A percentile compares a stretch with the other conserved stretches of the same genome.
phyloP scores from a whole-genome alignment of 2,329 filamentous ascomycete species.

The Beauveria asiatica region DNA sequence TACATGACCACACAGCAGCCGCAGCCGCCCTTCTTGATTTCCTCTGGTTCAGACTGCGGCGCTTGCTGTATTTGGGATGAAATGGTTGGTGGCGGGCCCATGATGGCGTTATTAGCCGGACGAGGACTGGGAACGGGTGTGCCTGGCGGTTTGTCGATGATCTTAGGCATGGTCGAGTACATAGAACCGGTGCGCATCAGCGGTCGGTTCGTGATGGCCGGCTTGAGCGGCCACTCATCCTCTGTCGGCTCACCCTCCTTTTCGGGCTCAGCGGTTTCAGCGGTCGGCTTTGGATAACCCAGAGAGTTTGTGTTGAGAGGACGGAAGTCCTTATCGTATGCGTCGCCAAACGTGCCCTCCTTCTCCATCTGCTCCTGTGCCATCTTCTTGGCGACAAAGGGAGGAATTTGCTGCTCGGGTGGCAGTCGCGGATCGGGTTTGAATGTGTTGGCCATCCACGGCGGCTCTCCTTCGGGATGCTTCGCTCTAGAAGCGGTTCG shows the following conservation, averaged over 20 bases:
- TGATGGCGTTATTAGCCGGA: slow-evolving; percentile 29
- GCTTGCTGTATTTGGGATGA: slow-evolving; percentile 15
- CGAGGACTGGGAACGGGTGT: slow-evolving; percentile 36
- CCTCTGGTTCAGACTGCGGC: slow-evolving; percentile 22
- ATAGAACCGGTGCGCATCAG: slow-evolving; percentile 37
- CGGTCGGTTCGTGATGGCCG: slow-evolving; percentile 35
- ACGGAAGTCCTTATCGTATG: slow-evolving; percentile 82
- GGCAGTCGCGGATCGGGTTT: slow-evolving; percentile 91
- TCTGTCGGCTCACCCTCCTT: slow-evolving; percentile 10
- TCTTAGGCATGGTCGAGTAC: slow-evolving; percentile 57
- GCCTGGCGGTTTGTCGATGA: slow-evolving; percentile 28
- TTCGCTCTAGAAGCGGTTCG: slow-evolving; percentile 42
- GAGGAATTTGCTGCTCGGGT: slow-evolving; percentile 89
- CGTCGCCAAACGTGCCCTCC: slow-evolving; percentile 75
- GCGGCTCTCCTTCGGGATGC: slow-evolving; percentile 85
- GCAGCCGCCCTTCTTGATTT: slow-evolving; percentile 33
- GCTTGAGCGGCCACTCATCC: slow-evolving; percentile 53
- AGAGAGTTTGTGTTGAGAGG: slow-evolving; percentile 63
- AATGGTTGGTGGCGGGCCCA: slow-evolving; percentile 12
- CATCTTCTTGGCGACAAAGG: slow-evolving; percentile 82
- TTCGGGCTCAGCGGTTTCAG: background rate
- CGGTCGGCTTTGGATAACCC: slow-evolving; percentile 32
- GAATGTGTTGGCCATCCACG: slow-evolving; percentile 91
- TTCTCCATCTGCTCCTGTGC: slow-evolving; percentile 94
- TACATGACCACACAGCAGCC: slow-evolving; percentile 46